Percentiles rank a stretch among this genome's conserved stretches.
phyloP scores from a whole-genome alignment of 2,329 filamentous ascomycete genomes.

The Myriosclerotinia scirpicola region DNA sequence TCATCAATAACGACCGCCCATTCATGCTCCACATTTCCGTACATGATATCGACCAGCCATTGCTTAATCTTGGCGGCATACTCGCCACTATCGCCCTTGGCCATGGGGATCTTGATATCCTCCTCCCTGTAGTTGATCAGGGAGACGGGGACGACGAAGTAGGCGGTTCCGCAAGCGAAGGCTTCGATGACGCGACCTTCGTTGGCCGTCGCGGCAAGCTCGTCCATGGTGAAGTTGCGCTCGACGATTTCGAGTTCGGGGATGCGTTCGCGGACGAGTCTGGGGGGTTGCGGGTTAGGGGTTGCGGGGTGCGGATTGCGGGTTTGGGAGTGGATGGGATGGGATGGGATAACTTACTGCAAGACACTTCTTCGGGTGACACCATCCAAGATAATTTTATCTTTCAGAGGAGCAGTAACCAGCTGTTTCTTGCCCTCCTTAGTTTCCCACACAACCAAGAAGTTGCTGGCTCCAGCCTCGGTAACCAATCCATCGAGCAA shows the following conservation, averaged over 20 bases:
- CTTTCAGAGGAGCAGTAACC: slow-evolving; percentile 79
- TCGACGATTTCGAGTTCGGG: slow-evolving; percentile 67
- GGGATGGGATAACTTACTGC: slow-evolving; percentile 55
- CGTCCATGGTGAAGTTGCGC: slow-evolving; percentile 77
- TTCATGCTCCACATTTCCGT: slow-evolving; percentile 53
- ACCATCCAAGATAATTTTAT: slow-evolving; percentile 82
- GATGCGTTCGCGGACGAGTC: slow-evolving; percentile 23
- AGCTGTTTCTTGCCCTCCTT: slow-evolving; percentile 66
- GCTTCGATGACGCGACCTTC: slow-evolving; percentile 81
- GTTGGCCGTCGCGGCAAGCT: slow-evolving; percentile 67
- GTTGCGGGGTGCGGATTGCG: too few relatives aligned
- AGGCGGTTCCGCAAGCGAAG: slow-evolving; percentile 85
- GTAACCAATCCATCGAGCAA: slow-evolving; percentile 81
- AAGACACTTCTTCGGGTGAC: slow-evolving; percentile 82
- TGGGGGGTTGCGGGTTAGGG: not conserved
- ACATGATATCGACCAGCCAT: slow-evolving; percentile 73
- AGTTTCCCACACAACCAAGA: slow-evolving; percentile 79
- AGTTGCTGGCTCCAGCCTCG: slow-evolving; percentile 89
- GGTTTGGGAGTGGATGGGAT: not conserved
- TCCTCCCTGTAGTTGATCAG: slow-evolving; percentile 66
- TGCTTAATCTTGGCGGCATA: slow-evolving; percentile 64
- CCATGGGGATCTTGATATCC: slow-evolving; percentile 63
- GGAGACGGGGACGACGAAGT: slow-evolving; percentile 68
- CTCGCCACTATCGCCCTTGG: slow-evolving; percentile 51
- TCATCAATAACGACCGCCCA: slow-evolving; percentile 70